Evolutionary conservation across 2,329 filamentous ascomycete genomes (phyloP).

Genomic region (Diaporthe nobilis): DNA sequence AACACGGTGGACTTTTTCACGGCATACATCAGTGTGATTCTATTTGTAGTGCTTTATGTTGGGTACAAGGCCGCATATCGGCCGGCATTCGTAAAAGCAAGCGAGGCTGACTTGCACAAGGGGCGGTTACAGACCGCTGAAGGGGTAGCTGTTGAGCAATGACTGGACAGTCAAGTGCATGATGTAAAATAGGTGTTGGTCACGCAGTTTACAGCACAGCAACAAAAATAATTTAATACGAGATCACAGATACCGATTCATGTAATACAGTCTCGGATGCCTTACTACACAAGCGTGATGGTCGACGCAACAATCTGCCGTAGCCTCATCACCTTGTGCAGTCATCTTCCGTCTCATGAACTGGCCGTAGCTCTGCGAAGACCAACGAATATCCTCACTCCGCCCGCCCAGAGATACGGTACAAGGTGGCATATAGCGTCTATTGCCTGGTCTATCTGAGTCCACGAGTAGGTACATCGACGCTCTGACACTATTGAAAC

Average conservation of each 20-base stretch:
- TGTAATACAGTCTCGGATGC: background rate
- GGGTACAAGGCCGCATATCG: constrained; percentile 69
- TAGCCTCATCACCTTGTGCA: background rate
- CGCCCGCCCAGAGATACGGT: background rate
- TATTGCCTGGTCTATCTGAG: background rate
- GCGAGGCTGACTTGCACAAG: constrained; percentile 45
- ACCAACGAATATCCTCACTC: background rate
- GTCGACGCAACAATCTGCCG: background rate
- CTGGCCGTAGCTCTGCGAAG: background rate
- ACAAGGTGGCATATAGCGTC: background rate
- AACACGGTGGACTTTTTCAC: constrained; percentile 73
- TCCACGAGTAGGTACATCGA: background rate
- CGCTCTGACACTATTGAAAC: background rate
- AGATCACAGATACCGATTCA: background rate
- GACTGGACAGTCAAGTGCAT: background rate
- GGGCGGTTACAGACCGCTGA: constrained; percentile 41
- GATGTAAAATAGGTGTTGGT: background rate
- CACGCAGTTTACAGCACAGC: background rate
- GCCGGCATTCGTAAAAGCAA: constrained; percentile 47
- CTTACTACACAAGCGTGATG: background rate
- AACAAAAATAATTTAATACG: background rate
- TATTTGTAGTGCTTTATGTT: constrained; percentile 72
- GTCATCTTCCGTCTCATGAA: background rate
- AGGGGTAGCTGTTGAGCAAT: background rate
- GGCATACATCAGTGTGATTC: constrained; percentile 74